Evolutionary conservation across 768 basidiomycete species (phyloP).

Genomic region (Clathrus columnatus): DNA sequence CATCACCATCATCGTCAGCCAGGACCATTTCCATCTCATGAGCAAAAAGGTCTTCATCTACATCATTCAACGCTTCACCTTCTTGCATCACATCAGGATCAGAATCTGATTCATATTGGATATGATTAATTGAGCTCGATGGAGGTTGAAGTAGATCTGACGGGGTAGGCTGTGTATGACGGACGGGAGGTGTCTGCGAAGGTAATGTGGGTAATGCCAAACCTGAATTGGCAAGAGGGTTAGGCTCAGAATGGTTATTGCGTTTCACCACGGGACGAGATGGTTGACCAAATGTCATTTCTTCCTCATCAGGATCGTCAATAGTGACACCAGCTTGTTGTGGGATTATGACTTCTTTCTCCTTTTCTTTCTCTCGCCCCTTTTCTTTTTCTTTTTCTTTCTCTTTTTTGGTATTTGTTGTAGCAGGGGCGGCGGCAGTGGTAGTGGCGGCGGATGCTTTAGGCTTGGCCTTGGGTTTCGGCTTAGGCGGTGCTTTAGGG

Average conservation of each 20-base stretch:
- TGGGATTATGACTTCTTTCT: not conserved
- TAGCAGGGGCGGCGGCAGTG: no score
- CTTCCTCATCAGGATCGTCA: slow-evolving; percentile 35
- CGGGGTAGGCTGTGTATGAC: slow-evolving; percentile 2
- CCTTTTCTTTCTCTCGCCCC: slow-evolving; percentile 9
- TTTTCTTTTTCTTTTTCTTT: slow-evolving; percentile 12
- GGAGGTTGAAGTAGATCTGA: slow-evolving; percentile 9
- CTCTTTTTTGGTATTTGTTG: slow-evolving; percentile 4
- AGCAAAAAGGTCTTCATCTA: slow-evolving; percentile 22
- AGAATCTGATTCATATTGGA: slow-evolving; percentile 9
- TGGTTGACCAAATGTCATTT: slow-evolving; percentile 40
- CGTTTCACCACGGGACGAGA: slow-evolving; percentile 22
- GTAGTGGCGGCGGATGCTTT: slow-evolving; percentile 14
- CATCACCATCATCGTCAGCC: slow-evolving; percentile 20
- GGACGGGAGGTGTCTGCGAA: not conserved
- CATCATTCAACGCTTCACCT: slow-evolving; percentile 14
- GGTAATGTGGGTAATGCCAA: slow-evolving; percentile 4
- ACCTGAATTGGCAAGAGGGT: slow-evolving; percentile 32
- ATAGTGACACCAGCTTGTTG: not conserved
- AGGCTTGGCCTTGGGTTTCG: slow-evolving; percentile 22
- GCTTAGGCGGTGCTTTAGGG: slow-evolving; percentile 15
- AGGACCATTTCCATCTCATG: slow-evolving; percentile 31
- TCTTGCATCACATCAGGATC: slow-evolving; percentile 18
- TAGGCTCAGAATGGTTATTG: slow-evolving; percentile 14
- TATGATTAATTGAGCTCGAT: not conserved